Evolutionary conservation across 1,284 basidiomycete species (phyloP).

Genomic region (Malassezia furfur): DNA sequence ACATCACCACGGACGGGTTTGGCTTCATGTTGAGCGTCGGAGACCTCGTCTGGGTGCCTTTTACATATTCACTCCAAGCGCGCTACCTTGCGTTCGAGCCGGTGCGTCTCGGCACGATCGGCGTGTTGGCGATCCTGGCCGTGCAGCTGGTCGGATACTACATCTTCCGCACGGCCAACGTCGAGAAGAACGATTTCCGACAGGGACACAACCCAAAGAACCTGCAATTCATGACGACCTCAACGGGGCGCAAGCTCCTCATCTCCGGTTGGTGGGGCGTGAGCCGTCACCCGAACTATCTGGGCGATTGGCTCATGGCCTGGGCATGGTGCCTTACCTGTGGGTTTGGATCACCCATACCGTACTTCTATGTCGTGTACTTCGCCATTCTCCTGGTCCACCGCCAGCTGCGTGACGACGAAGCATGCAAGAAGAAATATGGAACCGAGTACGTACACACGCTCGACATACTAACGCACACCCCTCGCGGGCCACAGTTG

Average conservation of each 20-base stretch:
- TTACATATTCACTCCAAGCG: slow-evolving; percentile 85
- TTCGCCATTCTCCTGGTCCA: slow-evolving; percentile 84
- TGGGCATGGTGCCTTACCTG: slow-evolving; percentile 88
- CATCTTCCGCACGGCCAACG: slow-evolving; percentile 80
- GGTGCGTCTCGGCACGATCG: slow-evolving; percentile 64
- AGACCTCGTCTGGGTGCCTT: slow-evolving; percentile 88
- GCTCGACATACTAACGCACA: slow-evolving; percentile 12
- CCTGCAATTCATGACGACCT: slow-evolving; percentile 71
- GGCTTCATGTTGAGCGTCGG: slow-evolving; percentile 97
- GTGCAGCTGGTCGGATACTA: slow-evolving; percentile 73
- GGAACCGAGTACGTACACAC: slow-evolving; percentile 62
- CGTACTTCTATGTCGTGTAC: slow-evolving; percentile 85
- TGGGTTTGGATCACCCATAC: slow-evolving; percentile 79
- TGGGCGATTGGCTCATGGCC: slow-evolving; percentile 78
- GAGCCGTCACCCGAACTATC: slow-evolving; percentile 69
- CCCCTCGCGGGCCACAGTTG: slow-evolving; percentile 12
- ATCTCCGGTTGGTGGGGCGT: slow-evolving; percentile 96
- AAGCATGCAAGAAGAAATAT: slow-evolving; percentile 66
- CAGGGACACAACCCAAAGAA: slow-evolving; percentile 90
- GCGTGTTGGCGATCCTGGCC: slow-evolving; percentile 58
- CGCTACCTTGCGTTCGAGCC: slow-evolving; percentile 83
- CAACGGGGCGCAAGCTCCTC: slow-evolving; percentile 76
- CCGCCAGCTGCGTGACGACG: slow-evolving; percentile 81
- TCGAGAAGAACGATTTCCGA: slow-evolving; percentile 91
- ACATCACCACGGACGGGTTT: slow-evolving; percentile 94